A percentile compares a stretch with the other conserved stretches of the same genome.
Evolutionary conservation across 257 asterid genomes (phyloP).

Genomic region (Striga asiatica): DNA sequence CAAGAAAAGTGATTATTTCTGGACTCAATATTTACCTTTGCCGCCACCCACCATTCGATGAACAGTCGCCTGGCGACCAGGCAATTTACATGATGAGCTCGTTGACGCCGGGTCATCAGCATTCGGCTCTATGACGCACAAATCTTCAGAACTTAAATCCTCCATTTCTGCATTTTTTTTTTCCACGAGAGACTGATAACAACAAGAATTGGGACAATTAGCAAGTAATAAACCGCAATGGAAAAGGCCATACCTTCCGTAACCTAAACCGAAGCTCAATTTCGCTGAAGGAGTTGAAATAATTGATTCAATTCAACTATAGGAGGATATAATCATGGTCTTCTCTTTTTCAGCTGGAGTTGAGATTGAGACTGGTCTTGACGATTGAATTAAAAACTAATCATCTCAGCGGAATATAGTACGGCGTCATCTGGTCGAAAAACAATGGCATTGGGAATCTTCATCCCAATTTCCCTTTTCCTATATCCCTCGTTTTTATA

Average conservation of each 20-base stretch:
- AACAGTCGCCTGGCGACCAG: conserved; percentile 42
- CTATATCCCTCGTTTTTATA: too few relatives aligned
- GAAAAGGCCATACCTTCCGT: background rate
- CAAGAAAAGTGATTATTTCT: background rate
- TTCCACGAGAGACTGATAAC: background rate
- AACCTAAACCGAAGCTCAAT: conserved; percentile 2
- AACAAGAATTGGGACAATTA: conserved; percentile 3
- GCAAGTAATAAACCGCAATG: background rate
- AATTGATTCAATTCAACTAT: background rate
- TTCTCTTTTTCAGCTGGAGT: background rate
- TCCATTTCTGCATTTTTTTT: conserved; percentile 39
- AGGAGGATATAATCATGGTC: background rate
- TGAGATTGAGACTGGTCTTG: conserved; percentile 14
- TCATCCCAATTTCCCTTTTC: too few relatives aligned
- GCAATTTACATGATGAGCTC: conserved; percentile 44
- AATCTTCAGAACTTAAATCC: conserved; percentile 43
- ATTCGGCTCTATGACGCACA: conserved; percentile 33
- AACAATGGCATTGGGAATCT: background rate
- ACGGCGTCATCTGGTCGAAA: background rate
- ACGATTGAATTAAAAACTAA: conserved; percentile 2
- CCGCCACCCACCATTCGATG: conserved; percentile 79
- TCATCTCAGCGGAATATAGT: background rate
- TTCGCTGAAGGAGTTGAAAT: background rate
- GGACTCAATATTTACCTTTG: conserved; percentile 34
- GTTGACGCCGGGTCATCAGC: conserved; percentile 33